Base-by-base conservation (phyloP, 2,329 filamentous ascomycete species). In the Paraconiothyrium sp. region DNA sequence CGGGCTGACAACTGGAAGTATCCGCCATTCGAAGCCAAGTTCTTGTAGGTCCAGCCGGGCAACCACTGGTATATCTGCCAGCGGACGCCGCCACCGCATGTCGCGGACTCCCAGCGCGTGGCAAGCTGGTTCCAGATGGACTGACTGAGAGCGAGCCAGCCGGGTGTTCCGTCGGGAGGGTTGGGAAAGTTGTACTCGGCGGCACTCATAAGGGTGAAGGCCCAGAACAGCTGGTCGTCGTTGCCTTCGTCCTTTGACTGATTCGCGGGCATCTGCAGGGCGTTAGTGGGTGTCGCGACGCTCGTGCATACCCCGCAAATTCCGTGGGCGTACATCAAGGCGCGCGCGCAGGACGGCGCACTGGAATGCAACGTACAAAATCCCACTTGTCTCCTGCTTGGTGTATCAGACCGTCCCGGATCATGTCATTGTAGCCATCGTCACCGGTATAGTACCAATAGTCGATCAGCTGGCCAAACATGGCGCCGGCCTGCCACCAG, bases 361-460 rank as follows among this genome's bases (percentile, higher is more conserved):
- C 32, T 13, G 44, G 22, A 48, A 30, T 34, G 27, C 47, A 14
- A 61, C 64, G 49, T 61, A 69, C 68, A 41, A 65, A 60, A 48
- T 70, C 58, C 35, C 39, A 44, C 35, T 64, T 43, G 2, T 62
- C 62, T 46, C 71, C 70, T 30, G 68, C 61, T 57, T 74, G 71
- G 49, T 64, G 57, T 20, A 67, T 52, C 7, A 73, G 58, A 2
- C 68, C 72, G 65, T 90, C 83, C 30, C 83, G 84, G 16, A 87
- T 86, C 34, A 91, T 79, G 22, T 88, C 80, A 74, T 93, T 93
- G 80, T 90, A 94, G n/a, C 84, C 83, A 3, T 83, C 80, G 72
- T 94, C 91, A 14, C 88, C 88, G 0, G 91, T 93, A 74, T 92
- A 92, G 73, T 89, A 91, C 91, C 91, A 95, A 75, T 94, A 95